Base-by-base conservation (phyloP, 2,329 filamentous ascomycete genomes). In the Alternaria viburni region DNA sequence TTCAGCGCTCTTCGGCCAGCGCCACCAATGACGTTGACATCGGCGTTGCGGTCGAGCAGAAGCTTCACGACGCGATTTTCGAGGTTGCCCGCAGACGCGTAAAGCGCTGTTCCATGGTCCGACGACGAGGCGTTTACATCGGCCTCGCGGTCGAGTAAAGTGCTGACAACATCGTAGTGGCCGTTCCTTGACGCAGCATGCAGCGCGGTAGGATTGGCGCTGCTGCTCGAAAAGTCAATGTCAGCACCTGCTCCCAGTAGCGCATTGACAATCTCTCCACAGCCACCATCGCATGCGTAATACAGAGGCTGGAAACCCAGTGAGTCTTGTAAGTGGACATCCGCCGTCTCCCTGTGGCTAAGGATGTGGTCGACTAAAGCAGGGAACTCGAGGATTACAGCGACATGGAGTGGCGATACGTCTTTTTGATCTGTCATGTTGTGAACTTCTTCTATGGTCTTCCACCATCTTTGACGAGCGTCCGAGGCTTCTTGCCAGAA, bases 221-320 rank as follows among this genome's bases (percentile, higher is more conserved):
- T 56, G 12, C 45, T 28, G 21, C 46, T 61, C 2, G 11, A 30
- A 13, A 56, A 65, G 45, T 71, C 64, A 25, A 69, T 61, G 23
- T 72, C 67, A 7, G 68, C 64, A 5, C 65, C 65, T 28, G 62
- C 67, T 10, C 61, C 61, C 11, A 74, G 61, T 4, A 74, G 49
- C 3, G 57, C 45, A 19, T 69, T 62, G 6, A 72, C 54, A 11
- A 71, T 69, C 12, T 69, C 69, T n/a, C 62, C 60, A 12, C 68
- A 58, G 9, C 70, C 69, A 23, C 55, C 49, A 30, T 46, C 41
- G 56, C 67, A 72, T 21, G 71, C 70, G 47, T 70, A 72, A 45
- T 63, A 71, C 1, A 74, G 61, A 8, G 71, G 70, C 36, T 71
- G 70, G 30, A 60, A 68, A 2, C 67, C 70, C 5, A 68, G 49